Percentiles rank a stretch among this genome's conserved stretches.
phyloP scores from a whole-genome alignment of 1,139 yeast genomes.

The Geotrichum aggregatum region DNA sequence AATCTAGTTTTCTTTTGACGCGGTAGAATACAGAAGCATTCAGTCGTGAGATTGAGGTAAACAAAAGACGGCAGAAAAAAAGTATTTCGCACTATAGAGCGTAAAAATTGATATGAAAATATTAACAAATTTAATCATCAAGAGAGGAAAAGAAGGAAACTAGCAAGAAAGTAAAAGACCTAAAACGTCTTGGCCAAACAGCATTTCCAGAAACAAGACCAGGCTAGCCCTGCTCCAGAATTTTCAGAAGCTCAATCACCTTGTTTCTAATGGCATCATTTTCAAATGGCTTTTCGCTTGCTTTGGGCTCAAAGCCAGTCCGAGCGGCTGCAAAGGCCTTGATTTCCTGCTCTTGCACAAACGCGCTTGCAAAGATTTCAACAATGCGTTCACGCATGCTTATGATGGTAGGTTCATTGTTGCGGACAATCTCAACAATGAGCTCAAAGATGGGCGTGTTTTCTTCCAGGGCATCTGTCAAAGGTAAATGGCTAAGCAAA shows the following conservation, averaged over 20 bases:
- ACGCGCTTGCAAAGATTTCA: slow-evolving; percentile 64
- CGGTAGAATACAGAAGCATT: too few species aligned
- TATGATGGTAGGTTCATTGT: slow-evolving; percentile 54
- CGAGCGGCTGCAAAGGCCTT: slow-evolving; percentile 54
- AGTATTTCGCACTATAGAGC: too few species aligned
- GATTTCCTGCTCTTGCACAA: slow-evolving; percentile 64
- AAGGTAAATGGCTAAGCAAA: slow-evolving; percentile 74
- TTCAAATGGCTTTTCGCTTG: slow-evolving; percentile 73
- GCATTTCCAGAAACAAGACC: slow-evolving; percentile 40
- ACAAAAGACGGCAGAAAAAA: too few species aligned
- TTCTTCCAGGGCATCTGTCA: slow-evolving; percentile 86
- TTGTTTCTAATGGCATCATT: slow-evolving; percentile 58
- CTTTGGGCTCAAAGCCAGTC: slow-evolving; percentile 51
- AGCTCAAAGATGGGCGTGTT: slow-evolving; percentile 84
- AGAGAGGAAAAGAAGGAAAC: not conserved
- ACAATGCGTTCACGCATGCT: slow-evolving; percentile 61
- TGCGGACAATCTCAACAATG: slow-evolving; percentile 65
- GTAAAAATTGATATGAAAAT: too few species aligned
- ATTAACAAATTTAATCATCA: too few species aligned
- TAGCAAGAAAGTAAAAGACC: not conserved
- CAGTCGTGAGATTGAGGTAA: too few species aligned
- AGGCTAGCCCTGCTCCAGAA: slow-evolving; percentile 59
- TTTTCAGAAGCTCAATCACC: slow-evolving; percentile 68
- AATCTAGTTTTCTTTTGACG: too few species aligned
- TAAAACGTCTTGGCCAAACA: slow-evolving; percentile 23